Evolutionary conservation across 106 monocot genomes (phyloP).

Genomic region (Acanthochlamys bracteata): DNA sequence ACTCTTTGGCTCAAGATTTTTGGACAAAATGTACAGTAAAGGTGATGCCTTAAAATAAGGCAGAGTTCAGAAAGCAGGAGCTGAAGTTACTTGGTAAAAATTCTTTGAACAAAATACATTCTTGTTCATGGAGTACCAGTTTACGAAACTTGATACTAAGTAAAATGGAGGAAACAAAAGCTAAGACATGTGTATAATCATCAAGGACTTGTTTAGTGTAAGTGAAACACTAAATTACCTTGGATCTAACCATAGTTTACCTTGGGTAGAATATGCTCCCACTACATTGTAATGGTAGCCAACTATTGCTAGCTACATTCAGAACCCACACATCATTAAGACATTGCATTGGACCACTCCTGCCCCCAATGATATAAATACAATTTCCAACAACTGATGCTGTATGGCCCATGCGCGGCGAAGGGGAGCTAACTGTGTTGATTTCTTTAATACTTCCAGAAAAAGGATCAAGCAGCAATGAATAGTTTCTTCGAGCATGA

Average conservation of each 20-base stretch:
- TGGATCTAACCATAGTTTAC: conserved; percentile 35
- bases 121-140: too few relatives aligned
- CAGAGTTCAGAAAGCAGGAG: too few relatives aligned
- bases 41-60: too few relatives aligned
- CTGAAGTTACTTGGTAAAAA: too few relatives aligned
- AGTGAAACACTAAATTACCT: too few relatives aligned
- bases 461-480: conserved; percentile 41
- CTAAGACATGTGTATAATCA: too few relatives aligned
- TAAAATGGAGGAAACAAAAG: too few relatives aligned
- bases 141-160: too few relatives aligned
- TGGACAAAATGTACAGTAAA: too few relatives aligned
- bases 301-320: conserved; percentile 34
- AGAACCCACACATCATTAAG: conserved; percentile 85
- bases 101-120: too few relatives aligned
- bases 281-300: conserved; percentile 52
- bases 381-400: conserved; percentile 33
- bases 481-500: conserved; percentile 72
- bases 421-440: conserved; percentile 31
- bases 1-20: too few relatives aligned
- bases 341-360: conserved; percentile 66
- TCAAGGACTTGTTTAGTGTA: too few relatives aligned
- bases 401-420: conserved; percentile 81
- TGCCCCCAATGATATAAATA: conserved; percentile 79
- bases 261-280: conserved; percentile 61
- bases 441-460: conserved; percentile 49